Base-by-base conservation (phyloP, 345 rosid species). In the Draba incana region DNA sequence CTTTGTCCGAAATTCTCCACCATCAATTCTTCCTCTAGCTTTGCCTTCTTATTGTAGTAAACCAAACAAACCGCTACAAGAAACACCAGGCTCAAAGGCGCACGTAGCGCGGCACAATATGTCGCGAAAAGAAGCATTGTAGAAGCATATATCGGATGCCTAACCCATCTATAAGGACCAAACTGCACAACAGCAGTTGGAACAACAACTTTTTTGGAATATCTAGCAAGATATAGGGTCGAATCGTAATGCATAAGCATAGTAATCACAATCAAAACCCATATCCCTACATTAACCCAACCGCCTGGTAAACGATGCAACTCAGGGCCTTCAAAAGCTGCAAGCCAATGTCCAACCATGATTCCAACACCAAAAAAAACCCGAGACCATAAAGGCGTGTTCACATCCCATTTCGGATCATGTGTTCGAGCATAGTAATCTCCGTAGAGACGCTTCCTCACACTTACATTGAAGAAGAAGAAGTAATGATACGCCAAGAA, bases 241-340 rank as follows among this genome's bases (percentile, higher is more conserved):
- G 92, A 82, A 58, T 83, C 88, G 33, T 93, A 88, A 5, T 90
- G 98, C 87, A 85, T 79, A 58, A 85, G 80, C 82, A 83, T 66
- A 46, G 90, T 78, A 57, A 59, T 38, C 69, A 85, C 52, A 68
- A 90, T 85, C 81, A 88, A 66, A 68, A 83, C 37, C 97, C 97
- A 92, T 63, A 92, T 74, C 66, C 85, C 90, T 24, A 79, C 71
- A 77, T 84, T 88, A 70, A 72, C 77, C 92, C 86, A 86, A 53
- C 92, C 87, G 20, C 96, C 89, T 0, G 89, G 81, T 64, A 88
- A 67, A 16, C 67, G 85, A 47, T 92, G 98, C 64, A 92, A 81
- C 76, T 90, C 97, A 1, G 88, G 97, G 45, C 88, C 97, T 84
- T 93, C 94, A 55, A 90, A 86, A 46, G 97, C 92, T 2, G 94